Evolutionary conservation across 352 stramenopile species (phyloP), one percentile per base, ranked within the genome.

Genomic region (Phytopythium montanum): DNA sequence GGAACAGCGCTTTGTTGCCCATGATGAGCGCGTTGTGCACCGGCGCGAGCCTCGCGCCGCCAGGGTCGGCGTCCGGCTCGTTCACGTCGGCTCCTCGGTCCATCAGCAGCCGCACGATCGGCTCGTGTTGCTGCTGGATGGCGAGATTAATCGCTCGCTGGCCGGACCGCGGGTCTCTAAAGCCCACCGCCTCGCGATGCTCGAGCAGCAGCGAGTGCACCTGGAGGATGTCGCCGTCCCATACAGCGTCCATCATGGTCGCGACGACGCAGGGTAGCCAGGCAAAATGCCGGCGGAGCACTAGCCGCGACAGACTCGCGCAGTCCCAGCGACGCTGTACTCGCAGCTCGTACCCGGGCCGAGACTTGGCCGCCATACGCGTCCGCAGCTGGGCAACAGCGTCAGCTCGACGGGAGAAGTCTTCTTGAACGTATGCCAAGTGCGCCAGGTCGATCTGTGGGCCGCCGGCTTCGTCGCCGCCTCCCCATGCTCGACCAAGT

Each of bases 21-120:
- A 93, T 94, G 57, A 94, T 81, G 60, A 90, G 85, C 2, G 75
- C 75, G 44, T 73, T 90, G 59, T 87, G 85, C 23, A 94, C 69
- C 38, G 84, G 78, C n/a, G 79, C 81, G 39, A 75, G 70, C 10
- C 83, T 62, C 29, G 76, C 83, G 2, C 53, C 53, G 19, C 53
- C 53, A 4, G 51, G 19, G 1, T 59, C 51, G 51, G 87, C 70
- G 48, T 94, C 80, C 31, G 88, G 79, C 9, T 75, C 59, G 57
- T 93, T 76, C 29, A 90, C 69, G 38, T 92, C 74, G 0, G 84
- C 84, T 2, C 75, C 78, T 25, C 83, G 81, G 33, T 91, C 84
- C 4, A 94, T 68, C 26, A 94, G 55, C 39, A 94, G 64, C 5
- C 82, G 77, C 56, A 77, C 67, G 61, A 92, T 89, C 10, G 84